Evolutionary conservation across 306 rosid genomes (phyloP), one percentile per base, ranked within the genome.

Genomic region (Hippophae tibetana): DNA sequence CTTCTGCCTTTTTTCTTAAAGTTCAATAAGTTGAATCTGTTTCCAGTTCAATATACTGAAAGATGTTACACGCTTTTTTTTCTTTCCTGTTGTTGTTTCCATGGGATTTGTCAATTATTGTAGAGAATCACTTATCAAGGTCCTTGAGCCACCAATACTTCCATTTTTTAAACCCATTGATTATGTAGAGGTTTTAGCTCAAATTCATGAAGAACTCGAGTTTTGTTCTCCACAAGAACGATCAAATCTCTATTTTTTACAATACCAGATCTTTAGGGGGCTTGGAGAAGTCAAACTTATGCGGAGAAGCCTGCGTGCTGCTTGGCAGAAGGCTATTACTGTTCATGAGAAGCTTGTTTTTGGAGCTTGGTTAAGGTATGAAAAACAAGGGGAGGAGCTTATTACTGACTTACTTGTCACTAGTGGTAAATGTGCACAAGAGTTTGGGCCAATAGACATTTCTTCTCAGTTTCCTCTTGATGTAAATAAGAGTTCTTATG

Each of bases 141-240:
- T 86, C 64, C 79, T 92, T 3, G 86, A 89, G 72, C 93, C 95
- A 13, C 79, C 79, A 27, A 61, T 89, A 69, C 86, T 82, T 47
- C 97, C 93, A 26, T 84, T 70, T 72, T 82, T 72, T 72, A 89
- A 86, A 64, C 97, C 95, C 26, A 63, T 71, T 62, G 93, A 89
- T 78, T 89, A 89, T 75, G 93, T 89, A 14, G 81, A 89, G 77
- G 83, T 86, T 67, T 79, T 89, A 64, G 92, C 97, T 69, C 97
- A 86, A 86, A 86, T 89, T 74, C 97, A 89, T 67, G 95, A 89
- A 76, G 93, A 89, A 71, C 97, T 89, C 12, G 95, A 86, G 80
- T 75, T 80, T 8, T 89, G 95, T 69, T 61, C 87, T 57, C 77
- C 72, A 10, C 80, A 76, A 64, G 95, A 82, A 57, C 77, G 83